These are phyloP conservation scores for Xylariales sp. DNA, from an alignment of 2,329 filamentous ascomycete species.

Conservation along the genomic window DNA sequence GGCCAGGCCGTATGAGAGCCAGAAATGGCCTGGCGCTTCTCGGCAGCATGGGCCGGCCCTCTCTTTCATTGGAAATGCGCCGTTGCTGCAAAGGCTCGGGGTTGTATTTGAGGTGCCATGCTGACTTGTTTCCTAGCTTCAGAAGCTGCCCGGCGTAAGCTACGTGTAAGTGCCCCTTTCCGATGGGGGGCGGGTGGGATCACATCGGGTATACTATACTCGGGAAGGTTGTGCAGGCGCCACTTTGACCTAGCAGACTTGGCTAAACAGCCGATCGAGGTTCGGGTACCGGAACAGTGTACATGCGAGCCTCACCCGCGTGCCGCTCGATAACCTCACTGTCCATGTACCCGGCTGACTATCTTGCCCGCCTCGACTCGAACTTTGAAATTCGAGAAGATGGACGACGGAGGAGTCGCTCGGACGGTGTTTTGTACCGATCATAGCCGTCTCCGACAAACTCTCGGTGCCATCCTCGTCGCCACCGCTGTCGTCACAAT, in stretches of 20 bases:
- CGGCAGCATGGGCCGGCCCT: slow-evolving; percentile 22
- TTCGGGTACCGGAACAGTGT: slow-evolving; percentile 40
- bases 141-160: slow-evolving; percentile 36
- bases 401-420: slow-evolving; percentile 10
- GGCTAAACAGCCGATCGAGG: slow-evolving; percentile 43
- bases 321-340: slow-evolving; percentile 31
- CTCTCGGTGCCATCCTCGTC: slow-evolving; percentile 11
- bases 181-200: slow-evolving; percentile 47
- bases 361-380: slow-evolving; percentile 17
- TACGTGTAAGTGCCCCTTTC: slow-evolving; percentile 47
- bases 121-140: slow-evolving; percentile 36
- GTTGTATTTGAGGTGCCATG: slow-evolving; percentile 35
- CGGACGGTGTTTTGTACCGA: slow-evolving; percentile 11
- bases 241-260: slow-evolving; percentile 47
- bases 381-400: slow-evolving; percentile 1
- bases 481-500: slow-evolving; percentile 2
- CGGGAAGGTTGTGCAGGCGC: slow-evolving; percentile 49
- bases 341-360: slow-evolving; percentile 26
- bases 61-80: slow-evolving; percentile 26
- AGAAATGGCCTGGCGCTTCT: slow-evolving; percentile 29
- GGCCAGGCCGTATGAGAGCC: slow-evolving; percentile 22
- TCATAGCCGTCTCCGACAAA: slow-evolving; percentile 7
- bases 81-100: slow-evolving; percentile 29
- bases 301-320: slow-evolving; percentile 38
- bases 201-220: slow-evolving; percentile 38